phyloP scores from a whole-genome alignment of 192 early-diverging fungal species.

The Phlyctochytrium bullatum region DNA sequence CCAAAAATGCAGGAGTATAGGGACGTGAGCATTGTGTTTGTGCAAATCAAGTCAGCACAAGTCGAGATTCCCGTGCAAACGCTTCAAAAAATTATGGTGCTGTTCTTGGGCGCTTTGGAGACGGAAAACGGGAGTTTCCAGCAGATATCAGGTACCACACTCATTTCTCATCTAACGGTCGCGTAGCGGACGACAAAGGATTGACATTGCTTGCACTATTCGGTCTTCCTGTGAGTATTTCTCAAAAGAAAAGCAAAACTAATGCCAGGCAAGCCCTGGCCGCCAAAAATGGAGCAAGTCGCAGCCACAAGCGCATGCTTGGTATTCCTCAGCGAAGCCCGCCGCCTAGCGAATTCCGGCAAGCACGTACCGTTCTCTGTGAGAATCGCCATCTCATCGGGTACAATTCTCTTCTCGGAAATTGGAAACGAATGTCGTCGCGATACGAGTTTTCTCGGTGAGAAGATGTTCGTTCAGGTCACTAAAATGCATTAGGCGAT shows the following conservation, averaged over 20 bases:
- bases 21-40: neutral
- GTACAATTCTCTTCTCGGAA: slow-evolving; percentile 5
- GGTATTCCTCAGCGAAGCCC: neutral
- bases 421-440: neutral
- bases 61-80: neutral
- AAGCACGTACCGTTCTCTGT: neutral
- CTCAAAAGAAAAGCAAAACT: neutral
- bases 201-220: neutral
- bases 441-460: neutral
- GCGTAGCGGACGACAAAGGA: neutral
- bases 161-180: neutral
- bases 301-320: neutral
- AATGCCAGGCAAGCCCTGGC: neutral
- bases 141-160: slow-evolving; percentile 5
- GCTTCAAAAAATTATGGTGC: neutral
- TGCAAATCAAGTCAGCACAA: neutral
- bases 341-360: neutral
- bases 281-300: neutral
- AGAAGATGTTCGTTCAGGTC: no score
- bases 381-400: neutral
- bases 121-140: neutral
- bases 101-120: neutral
- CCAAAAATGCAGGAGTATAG: neutral
- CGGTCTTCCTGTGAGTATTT: neutral
- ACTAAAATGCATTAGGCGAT: no score